Conservation (phyloP, 768 basidiomycete genomes). For the Rhodotorula toruloides region DNA sequence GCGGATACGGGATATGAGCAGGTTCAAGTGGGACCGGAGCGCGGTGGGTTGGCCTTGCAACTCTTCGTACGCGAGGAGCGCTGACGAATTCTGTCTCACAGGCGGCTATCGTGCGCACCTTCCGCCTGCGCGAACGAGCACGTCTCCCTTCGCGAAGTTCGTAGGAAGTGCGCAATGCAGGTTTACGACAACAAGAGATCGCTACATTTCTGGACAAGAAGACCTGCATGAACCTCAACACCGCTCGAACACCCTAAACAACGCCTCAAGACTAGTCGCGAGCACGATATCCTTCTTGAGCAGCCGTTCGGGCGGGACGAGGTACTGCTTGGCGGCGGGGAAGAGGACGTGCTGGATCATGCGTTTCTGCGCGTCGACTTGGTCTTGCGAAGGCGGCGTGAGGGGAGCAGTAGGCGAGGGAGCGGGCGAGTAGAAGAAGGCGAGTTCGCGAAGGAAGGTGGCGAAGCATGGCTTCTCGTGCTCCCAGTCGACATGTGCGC, state of each 20-base stretch:
- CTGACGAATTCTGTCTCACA: background rate
- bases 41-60: background rate
- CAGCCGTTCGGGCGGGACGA: slow-evolving; percentile 63
- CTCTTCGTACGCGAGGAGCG: too few relatives aligned
- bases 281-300: slow-evolving; percentile 66
- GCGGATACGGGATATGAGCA: slow-evolving; percentile 4
- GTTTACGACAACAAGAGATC: slow-evolving; percentile 2
- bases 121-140: slow-evolving; percentile 6
- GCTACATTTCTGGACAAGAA: too few relatives aligned
- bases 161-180: too few relatives aligned
- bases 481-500: slow-evolving; percentile 74
- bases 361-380: slow-evolving; percentile 54
- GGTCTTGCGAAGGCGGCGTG: slow-evolving; percentile 16
- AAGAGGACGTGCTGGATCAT: slow-evolving; percentile 88
- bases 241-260: slow-evolving; percentile 69
- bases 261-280: slow-evolving; percentile 79
- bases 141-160: background rate
- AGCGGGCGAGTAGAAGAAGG: slow-evolving; percentile 68
- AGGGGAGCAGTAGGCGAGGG: slow-evolving; percentile 39
- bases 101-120: slow-evolving; percentile 2
- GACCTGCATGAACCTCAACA: slow-evolving; percentile 9
- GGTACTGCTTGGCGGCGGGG: slow-evolving; percentile 73
- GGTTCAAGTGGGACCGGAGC: slow-evolving; percentile 29
- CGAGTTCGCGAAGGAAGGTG: slow-evolving; percentile 78
- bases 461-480: slow-evolving; percentile 79